Evolutionary conservation across 108 stramenopile genomes (phyloP), one percentile per base, ranked within the genome.

Genomic region (Chaetoceros muelleri): DNA sequence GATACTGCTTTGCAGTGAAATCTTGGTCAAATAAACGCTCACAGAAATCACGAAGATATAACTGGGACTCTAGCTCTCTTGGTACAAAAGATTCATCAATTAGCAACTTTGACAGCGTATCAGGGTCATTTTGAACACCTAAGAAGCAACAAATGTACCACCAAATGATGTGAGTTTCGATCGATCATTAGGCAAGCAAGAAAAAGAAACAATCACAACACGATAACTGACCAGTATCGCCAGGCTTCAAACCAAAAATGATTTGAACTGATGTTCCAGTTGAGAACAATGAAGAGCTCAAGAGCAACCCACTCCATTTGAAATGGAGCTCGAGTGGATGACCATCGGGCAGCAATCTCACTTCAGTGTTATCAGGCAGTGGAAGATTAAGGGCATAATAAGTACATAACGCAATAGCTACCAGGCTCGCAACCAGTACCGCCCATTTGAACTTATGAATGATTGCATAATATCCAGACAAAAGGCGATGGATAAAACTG

Each of bases 211-310:
- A n/a, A n/a, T n/a, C n/a, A n/a, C n/a, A n/a, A n/a, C n/a, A n/a
- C n/a, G n/a, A n/a, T n/a, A n/a, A n/a, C n/a, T n/a, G n/a, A n/a
- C 71, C 76, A 8, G 76, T 77, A 23, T 77, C 76, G 8, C 66
- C 76, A 58, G 70, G 64, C 28, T 0, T 57, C 0, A 59, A 3
- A 27, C 75, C 79, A 54, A 64, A 75, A 13, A 61, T 59, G 2
- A 80, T 63, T 2, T 44, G 49, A 0, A 59, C 68, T 19, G 44
- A 30, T 22, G 51, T 68, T 7, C 77, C 77, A 17, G 53, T 40
- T 40, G 34, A 10, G 34, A 40, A 40, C 5, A 40, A 13, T 10
- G 5, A 10, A 10, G 34, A 5, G 34, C 8, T 40, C 5, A 40
- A 13, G 13, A 40, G 34, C 13, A 40, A 13, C 5, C 34, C 13